Evolutionary conservation across 345 rosid genomes (phyloP).

Genomic region (Cardamine chenopodiifolia): DNA sequence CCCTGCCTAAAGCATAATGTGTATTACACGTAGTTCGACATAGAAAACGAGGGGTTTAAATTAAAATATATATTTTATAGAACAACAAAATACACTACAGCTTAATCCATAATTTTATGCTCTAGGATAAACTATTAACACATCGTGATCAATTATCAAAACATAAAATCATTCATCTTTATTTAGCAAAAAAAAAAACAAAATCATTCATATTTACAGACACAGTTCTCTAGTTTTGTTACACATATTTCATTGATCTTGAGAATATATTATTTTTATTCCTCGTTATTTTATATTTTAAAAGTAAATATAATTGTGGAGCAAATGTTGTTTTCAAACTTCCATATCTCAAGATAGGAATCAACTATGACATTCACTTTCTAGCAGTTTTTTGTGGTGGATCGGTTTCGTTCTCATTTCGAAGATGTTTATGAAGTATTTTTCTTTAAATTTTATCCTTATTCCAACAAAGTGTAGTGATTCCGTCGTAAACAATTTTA

Average conservation of each 20-base stretch:
- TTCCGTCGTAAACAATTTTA: conserved; percentile 15
- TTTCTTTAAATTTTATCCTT: background rate
- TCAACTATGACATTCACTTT: conserved; percentile 33
- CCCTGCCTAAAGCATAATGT: conserved; percentile 3
- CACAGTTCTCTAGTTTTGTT: conserved; percentile 11
- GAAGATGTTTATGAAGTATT: conserved; percentile 21
- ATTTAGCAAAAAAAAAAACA: background rate
- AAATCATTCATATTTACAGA: background rate
- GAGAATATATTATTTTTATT: conserved; percentile 21
- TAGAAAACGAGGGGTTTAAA: background rate
- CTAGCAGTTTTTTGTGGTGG: conserved; percentile 32
- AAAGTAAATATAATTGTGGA: conserved; percentile 21
- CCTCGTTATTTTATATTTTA: conserved; percentile 9
- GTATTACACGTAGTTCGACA: background rate
- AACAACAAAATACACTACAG: too few relatives aligned
- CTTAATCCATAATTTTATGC: background rate
- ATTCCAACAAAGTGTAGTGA: conserved; percentile 27
- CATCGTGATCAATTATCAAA: background rate
- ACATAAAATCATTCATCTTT: background rate
- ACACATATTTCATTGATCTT: conserved; percentile 6
- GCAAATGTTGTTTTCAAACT: conserved; percentile 33
- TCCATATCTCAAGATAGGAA: conserved; percentile 27
- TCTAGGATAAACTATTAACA: background rate
- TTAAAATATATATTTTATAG: too few relatives aligned
- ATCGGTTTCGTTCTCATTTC: conserved; percentile 39